Base-by-base conservation (phyloP, 768 basidiomycete genomes). In the Kwoniella dejecticola region DNA sequence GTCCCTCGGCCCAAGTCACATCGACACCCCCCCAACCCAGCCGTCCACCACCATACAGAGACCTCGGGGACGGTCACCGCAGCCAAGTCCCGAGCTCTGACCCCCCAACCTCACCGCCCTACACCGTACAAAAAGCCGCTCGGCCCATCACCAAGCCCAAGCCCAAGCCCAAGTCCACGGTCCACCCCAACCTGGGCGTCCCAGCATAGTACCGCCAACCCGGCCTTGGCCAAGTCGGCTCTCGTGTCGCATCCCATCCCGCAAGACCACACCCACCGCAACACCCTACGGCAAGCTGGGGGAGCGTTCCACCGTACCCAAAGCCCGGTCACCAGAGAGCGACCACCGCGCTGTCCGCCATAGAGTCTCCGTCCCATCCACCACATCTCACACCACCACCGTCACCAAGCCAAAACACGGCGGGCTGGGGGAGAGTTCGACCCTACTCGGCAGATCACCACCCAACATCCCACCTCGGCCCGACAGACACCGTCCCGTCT, bases 391-490 rank as follows among this genome's bases (percentile, higher is more conserved):
- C 33, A 36, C 33, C 33, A 36, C 33, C 33, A 36, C 15, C 33
- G 7, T 36, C 15, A 36, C 33, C 33, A 36, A 36, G 31, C 17
- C 31, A 24, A 8, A 15, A 26, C 4, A 50, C n/a, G 7, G 24
- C 50, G 19, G n/a, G 31, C 27, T 13, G 30, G 31, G 31, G 50
- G 31, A 24, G 29, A 86, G 50, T 42, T n/a, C 4, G 21, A 23
- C 45, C 44, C 52, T 46, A 30, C 26, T 56, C 60, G 42, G 53
- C 58, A 69, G n/a, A n/a, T n/a, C n/a, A n/a, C n/a, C 48, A 24
- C 33, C 15, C 31, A 36, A 27, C 48, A 50, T 15, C 21, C 30
- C 48, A 27, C 30, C 11, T 13, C 48, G 12, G 11, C 3, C 27
- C 48, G 11, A 15, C 11, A 3, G 11, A 15, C 11, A 3, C 48